Conservation (phyloP, 192 early-diverging fungal species). For the Phycomyces blakesleeanus region DNA sequence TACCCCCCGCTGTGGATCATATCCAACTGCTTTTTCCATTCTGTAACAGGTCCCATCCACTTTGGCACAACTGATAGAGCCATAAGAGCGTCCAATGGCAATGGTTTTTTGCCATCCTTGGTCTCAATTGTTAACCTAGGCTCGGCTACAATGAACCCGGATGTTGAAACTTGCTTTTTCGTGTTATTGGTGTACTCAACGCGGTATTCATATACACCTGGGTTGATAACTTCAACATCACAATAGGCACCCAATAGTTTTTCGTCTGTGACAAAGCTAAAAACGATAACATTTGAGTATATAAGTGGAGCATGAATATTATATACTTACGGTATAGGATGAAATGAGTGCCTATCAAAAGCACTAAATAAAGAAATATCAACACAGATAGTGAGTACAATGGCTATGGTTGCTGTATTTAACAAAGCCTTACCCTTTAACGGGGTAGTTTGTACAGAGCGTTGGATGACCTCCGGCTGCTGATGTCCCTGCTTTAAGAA, state of each 20-base stretch:
- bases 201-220: constrained; percentile 90
- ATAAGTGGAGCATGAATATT: constrained; percentile 8
- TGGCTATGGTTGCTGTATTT: constrained; percentile 28
- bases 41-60: constrained; percentile 82
- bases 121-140: constrained; percentile 66
- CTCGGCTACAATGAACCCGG: constrained; percentile 81
- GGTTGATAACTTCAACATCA: constrained; percentile 55
- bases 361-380: constrained; percentile 6
- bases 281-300: constrained; percentile 6
- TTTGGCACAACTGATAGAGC: constrained; percentile 94
- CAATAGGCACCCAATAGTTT: constrained; percentile 54
- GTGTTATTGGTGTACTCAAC: constrained; percentile 52
- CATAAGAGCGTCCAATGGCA: constrained; percentile 87
- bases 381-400: constrained; percentile 21
- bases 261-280: constrained; percentile 28
- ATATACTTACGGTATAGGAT: constrained; percentile 36
- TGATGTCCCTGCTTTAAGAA: constrained; percentile 71
- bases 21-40: constrained; percentile 75
- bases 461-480: constrained; percentile 62
- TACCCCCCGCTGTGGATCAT: constrained; percentile 75
- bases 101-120: constrained; percentile 23
- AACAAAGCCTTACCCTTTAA: constrained; percentile 56
- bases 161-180: constrained; percentile 32
- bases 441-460: constrained; percentile 87
- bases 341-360: constrained; percentile 42